Evolutionary conservation across 192 early-diverging fungal species (phyloP), one percentile per base, ranked within the genome.

Genomic region (Rhizophlyctis rosea): DNA sequence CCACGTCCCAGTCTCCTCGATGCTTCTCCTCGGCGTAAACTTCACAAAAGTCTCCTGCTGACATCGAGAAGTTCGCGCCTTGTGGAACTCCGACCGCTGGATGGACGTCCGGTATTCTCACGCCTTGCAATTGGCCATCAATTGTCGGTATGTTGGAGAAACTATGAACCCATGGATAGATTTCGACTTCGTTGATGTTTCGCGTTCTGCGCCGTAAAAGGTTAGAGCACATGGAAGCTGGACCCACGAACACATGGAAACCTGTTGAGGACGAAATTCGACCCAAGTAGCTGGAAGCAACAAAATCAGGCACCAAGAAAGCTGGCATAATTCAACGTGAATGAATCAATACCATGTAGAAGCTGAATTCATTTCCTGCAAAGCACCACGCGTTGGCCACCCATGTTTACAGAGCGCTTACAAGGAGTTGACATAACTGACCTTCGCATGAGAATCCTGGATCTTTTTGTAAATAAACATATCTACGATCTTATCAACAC

Each of bases 41-140:
- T 70, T 98, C 95, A 39, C 89, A 59, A 78, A 99, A 99, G 72
- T 99, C 97, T 48, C 97, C 97, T 3, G 94, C 94, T 5, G 90
- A 88, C 95, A 99, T 98, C 5, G 91, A 93, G 67, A 98, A 98
- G 52, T 91, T 87, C 1, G 88, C 87, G 11, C 73, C 76, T 2
- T 50, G 48, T 1, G 90, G 88, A 25, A 94, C 74, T 23, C 74
- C 72, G 14, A 64, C 61, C 1, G 70, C 69, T 23, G 89, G 88
- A 39, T 91, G 72, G 3, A 91, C 83, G 70, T 99, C 97, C 13
- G 97, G 97, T 24, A 99, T 85, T 23, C 27, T 34, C 1, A 95
- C 81, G 21, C 86, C 59, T 13, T 77, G 71, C 53, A 93, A 53
- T 62, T 93, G 90, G 58, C 88, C 73, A 0, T 80, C 67, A 7